Evolutionary conservation across 306 rosid species (phyloP).

Genomic region (Quercus ilex): DNA sequence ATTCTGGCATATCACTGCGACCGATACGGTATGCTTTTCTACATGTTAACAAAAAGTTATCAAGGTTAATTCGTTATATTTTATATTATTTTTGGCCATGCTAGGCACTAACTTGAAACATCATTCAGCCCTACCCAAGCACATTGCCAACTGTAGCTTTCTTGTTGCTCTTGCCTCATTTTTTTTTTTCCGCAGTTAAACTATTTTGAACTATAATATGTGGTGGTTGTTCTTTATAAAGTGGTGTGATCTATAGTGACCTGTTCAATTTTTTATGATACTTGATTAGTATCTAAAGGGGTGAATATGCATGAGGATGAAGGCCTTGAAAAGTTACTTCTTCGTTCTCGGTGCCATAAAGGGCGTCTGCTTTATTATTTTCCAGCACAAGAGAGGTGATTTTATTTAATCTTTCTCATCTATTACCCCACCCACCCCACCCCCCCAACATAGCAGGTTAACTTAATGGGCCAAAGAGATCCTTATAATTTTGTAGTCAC

Average conservation of each 20-base stretch:
- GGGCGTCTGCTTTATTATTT: constrained; percentile 95
- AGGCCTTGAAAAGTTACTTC: constrained; percentile 69
- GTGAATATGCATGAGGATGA: constrained; percentile 54
- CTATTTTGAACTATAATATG: not conserved
- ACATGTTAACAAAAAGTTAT: not conserved
- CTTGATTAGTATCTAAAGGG: constrained; percentile 61
- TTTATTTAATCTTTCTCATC: not conserved
- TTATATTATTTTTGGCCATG: not conserved
- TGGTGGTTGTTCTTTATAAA: not conserved
- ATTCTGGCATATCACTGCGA: constrained; percentile 92
- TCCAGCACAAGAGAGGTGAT: constrained; percentile 71
- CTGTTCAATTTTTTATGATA: constrained; percentile 17
- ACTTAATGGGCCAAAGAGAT: not conserved
- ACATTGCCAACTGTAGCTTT: not conserved
- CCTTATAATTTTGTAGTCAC: not conserved
- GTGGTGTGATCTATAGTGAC: constrained; percentile 18
- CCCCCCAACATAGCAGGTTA: not conserved
- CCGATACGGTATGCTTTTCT: constrained; percentile 61
- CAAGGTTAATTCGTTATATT: not conserved
- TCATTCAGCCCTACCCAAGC: not conserved
- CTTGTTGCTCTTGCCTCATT: not conserved
- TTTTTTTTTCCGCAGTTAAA: not conserved
- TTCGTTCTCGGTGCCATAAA: constrained; percentile 84
- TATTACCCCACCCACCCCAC: no score
- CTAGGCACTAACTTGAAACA: not conserved